Evolutionary conservation across 176 grass and related monocot species (phyloP).

Genomic region (Zea luxurians): DNA sequence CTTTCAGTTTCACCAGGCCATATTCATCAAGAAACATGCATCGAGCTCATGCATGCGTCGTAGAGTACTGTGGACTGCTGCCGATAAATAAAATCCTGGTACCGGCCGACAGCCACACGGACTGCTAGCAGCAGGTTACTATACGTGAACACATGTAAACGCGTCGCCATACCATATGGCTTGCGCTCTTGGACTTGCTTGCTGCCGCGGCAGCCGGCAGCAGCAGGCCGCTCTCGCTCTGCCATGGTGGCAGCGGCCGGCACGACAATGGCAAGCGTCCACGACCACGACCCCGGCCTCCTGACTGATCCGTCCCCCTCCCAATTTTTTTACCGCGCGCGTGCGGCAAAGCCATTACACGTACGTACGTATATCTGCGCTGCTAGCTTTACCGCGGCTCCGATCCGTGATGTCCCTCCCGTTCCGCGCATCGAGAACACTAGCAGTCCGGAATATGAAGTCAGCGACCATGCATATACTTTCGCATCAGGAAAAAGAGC

Average conservation of each 20-base stretch:
- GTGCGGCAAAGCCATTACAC: not conserved
- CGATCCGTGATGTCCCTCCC: not conserved
- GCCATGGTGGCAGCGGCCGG: slow-evolving; percentile 5
- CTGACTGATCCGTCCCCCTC: not conserved
- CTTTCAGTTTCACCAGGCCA: too few species aligned
- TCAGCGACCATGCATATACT: slow-evolving; percentile 45
- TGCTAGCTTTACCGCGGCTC: not conserved
- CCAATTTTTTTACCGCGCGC: slow-evolving; percentile 30
- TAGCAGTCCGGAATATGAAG: slow-evolving; percentile 48
- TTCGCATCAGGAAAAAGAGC: slow-evolving; percentile 36
- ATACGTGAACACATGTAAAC: not conserved
- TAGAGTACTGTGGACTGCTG: too few species aligned
- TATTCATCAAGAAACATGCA: too few species aligned
- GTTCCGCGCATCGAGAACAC: slow-evolving; percentile 43
- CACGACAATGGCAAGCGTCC: slow-evolving; percentile 30
- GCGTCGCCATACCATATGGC: slow-evolving; percentile 30
- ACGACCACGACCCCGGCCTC: not conserved
- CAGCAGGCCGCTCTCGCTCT: not conserved
- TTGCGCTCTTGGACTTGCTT: slow-evolving; percentile 40
- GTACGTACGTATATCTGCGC: too few species aligned
- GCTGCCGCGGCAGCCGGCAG: slow-evolving; percentile 1
- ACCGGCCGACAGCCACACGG: slow-evolving; percentile 16
- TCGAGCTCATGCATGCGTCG: too few species aligned
- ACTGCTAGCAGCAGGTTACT: not conserved
- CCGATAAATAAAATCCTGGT: not conserved